Conservation (phyloP, 352 stramenopile genomes). For the Phytophthora tubulina region DNA sequence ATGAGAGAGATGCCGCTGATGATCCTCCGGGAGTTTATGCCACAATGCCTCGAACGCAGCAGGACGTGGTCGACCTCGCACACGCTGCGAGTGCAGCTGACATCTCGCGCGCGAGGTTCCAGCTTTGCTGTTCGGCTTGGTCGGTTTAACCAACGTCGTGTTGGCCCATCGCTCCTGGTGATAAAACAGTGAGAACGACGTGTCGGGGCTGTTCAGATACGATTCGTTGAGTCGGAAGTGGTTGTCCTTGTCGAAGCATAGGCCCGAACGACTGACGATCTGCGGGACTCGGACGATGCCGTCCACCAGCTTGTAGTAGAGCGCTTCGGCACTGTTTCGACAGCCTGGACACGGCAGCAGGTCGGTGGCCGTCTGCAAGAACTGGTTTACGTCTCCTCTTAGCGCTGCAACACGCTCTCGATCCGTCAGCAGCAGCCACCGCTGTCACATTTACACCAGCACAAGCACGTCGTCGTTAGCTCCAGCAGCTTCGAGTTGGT, state of each 20-base stretch:
- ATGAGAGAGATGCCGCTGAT: constrained; percentile 84
- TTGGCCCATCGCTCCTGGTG: constrained; percentile 80
- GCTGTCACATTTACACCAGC: constrained; percentile 48
- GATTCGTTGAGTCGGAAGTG: constrained; percentile 75
- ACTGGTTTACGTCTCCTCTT: constrained; percentile 69
- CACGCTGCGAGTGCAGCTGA: constrained; percentile 79
- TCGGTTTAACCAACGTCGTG: constrained; percentile 62
- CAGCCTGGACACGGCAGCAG: constrained; percentile 82
- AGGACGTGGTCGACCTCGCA: constrained; percentile 73
- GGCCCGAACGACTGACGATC: constrained; percentile 58
- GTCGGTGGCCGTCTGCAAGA: constrained; percentile 77
- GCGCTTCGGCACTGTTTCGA: constrained; percentile 78
- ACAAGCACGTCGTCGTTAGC: constrained; percentile 29
- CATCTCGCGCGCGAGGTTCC: constrained; percentile 64
- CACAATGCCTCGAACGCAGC: constrained; percentile 83
- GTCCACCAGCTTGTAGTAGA: constrained; percentile 77
- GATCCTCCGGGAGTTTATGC: constrained; percentile 80
- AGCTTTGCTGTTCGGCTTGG: constrained; percentile 45
- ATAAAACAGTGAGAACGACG: constrained; percentile 77
- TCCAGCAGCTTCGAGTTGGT: constrained; percentile 1
- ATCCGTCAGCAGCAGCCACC: constrained; percentile 85
- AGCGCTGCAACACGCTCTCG: constrained; percentile 75
- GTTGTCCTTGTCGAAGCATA: constrained; percentile 68
- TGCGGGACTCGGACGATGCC: constrained; percentile 51
- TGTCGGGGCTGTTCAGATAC: constrained; percentile 73